Evolutionary conservation across 192 early-diverging fungal genomes (phyloP).

Genomic region (Spizellomyces sp.): DNA sequence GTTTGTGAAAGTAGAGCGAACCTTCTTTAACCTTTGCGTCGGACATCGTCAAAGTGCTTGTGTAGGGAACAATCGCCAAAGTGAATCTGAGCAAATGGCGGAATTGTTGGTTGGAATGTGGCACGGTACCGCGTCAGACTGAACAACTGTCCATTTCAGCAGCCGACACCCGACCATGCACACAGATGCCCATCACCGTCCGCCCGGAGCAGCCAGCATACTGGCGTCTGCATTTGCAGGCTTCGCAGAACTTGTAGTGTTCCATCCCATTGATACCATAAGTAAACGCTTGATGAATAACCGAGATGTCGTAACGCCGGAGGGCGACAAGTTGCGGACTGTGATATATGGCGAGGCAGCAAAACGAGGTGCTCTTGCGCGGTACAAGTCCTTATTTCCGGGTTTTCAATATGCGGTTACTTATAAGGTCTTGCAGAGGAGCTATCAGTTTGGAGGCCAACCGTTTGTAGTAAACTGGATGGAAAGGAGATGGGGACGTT

Average conservation of each 20-base stretch:
- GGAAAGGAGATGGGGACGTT: slow-evolving; percentile 64
- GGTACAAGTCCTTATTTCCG: slow-evolving; percentile 83
- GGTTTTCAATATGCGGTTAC: slow-evolving; percentile 90
- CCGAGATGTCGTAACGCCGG: background rate
- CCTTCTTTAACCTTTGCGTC: slow-evolving; percentile 23
- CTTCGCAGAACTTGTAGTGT: slow-evolving; percentile 85
- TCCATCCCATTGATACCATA: slow-evolving; percentile 95
- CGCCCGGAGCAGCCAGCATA: background rate
- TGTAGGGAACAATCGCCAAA: too few relatives aligned
- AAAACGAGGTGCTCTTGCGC: slow-evolving; percentile 56
- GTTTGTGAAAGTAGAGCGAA: background rate
- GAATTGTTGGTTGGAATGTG: too few relatives aligned
- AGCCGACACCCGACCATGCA: too few relatives aligned
- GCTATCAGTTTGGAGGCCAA: slow-evolving; percentile 82
- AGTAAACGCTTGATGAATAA: slow-evolving; percentile 64
- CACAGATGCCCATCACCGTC: background rate
- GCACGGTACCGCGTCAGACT: too few relatives aligned
- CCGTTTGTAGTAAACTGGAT: slow-evolving; percentile 85
- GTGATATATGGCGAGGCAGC: slow-evolving; percentile 86
- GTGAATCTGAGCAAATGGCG: too few relatives aligned
- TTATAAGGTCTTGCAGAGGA: slow-evolving; percentile 91
- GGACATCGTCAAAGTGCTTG: slow-evolving; percentile 3
- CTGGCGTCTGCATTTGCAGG: slow-evolving; percentile 50
- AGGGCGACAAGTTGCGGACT: slow-evolving; percentile 61
- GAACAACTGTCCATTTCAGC: too few relatives aligned